Base-by-base conservation (phyloP, 768 basidiomycete genomes). In the Pleurotus platypus region DNA sequence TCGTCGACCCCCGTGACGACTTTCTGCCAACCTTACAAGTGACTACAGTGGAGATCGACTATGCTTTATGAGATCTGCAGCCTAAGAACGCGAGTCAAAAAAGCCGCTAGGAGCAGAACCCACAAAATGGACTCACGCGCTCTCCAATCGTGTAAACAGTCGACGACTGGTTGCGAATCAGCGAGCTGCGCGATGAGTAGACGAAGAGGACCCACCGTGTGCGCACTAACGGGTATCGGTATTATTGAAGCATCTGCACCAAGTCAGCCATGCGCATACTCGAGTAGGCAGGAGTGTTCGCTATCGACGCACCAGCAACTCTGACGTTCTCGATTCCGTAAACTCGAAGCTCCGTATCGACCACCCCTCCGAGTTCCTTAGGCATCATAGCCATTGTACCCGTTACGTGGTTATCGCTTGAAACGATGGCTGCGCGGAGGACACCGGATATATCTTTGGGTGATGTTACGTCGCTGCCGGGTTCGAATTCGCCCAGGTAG, bases 311-410 rank as follows among this genome's bases (percentile, higher is more conserved):
- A 69, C 68, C 69, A n/a, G 68, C 70, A 42, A 74, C 70, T 6
- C 74, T 64, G 4, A 74, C 66, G 48, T 75, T 75, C 12, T 55
- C 57, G 4, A 66, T 66, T 5, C 73, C 75, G 61, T 76, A 73
- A 2, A 76, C 68, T 56, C 56, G 68, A 51, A 76, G 58, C n/a
- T 62, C 46, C 7, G 69, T 62, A 56, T 74, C 71, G 2, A 76
- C 75, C 11, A 74, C 72, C 0, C 75, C 74, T 2, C 77, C 77
- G 37, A 71, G 56, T 22, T 67, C 67, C 50, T 58, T 59, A 7
- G 77, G 76, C 64, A 76, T 64, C 75, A 79, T 77, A 8, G 73
- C 64, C 55, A 71, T 57, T 3, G 76, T 72, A 5, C 76, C 72
- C 22, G 70, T 64, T 20, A 68, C 69, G 56, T 75, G 72, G 40